phyloP scores from a whole-genome alignment of 495 filamentous ascomycete genomes.

The Parachaetomium inaequale region DNA sequence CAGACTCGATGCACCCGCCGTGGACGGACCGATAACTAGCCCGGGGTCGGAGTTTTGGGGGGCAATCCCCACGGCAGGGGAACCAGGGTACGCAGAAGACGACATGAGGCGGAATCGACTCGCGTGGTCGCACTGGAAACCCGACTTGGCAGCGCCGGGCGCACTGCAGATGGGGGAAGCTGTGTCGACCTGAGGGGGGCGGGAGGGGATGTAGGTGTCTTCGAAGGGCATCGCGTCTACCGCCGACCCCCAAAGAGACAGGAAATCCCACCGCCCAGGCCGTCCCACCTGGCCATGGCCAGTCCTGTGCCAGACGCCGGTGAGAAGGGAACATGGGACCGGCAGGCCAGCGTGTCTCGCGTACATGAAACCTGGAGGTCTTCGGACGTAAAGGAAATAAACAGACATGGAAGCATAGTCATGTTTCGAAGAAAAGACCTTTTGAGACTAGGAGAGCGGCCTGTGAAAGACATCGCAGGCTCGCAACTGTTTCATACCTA shows the following conservation, averaged over 20 bases:
- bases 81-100: neutral
- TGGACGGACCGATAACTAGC: slow-evolving; percentile 2
- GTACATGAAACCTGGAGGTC: no score
- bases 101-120: neutral
- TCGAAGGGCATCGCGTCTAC: no score
- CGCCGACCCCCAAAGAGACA: no score
- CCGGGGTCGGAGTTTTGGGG: neutral
- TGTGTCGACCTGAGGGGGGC: neutral
- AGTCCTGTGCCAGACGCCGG: no score
- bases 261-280: no score
- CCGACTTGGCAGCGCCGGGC: neutral
- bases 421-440: neutral
- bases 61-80: neutral
- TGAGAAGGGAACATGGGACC: no score
- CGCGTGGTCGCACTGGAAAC: neutral
- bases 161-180: neutral
- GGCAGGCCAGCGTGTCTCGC: no score
- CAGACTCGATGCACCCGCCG: neutral
- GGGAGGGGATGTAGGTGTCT: no score
- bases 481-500: neutral
- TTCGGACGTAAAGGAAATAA: no score
- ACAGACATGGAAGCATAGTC: neutral
- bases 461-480: no score
- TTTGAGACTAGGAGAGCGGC: no score
- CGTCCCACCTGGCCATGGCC: no score